These are phyloP conservation scores for Collariella sp. DNA, from an alignment of 495 filamentous ascomycete genomes.

Conservation along the genomic window DNA sequence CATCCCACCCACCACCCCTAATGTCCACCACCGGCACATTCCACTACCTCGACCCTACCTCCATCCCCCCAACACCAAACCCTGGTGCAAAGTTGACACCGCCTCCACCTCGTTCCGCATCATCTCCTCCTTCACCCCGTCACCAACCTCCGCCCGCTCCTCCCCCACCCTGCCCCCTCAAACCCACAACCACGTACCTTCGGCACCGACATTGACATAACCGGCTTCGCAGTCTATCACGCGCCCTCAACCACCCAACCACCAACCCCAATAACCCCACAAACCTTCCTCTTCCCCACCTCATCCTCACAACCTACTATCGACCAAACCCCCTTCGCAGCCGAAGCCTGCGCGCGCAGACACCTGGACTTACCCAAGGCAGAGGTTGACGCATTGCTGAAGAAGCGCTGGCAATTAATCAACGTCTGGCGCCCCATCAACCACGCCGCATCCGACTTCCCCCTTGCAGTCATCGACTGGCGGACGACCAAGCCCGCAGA, in stretches of 20 bases:
- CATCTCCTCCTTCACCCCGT: conserved; percentile 21
- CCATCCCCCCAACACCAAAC: conserved; percentile 18
- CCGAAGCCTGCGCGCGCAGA: conserved; percentile 52
- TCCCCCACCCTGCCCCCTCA: neutral
- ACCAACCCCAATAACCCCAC: conserved; percentile 49
- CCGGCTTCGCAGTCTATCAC: conserved; percentile 34
- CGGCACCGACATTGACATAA: conserved; percentile 34
- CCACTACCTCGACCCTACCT: conserved; percentile 23
- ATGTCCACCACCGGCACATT: conserved; percentile 23
- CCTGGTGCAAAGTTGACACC: conserved; percentile 38
- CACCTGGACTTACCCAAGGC: conserved; percentile 44
- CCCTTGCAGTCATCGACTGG: conserved; percentile 67
- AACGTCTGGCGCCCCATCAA: conserved; percentile 84
- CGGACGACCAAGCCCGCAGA: conserved; percentile 48
- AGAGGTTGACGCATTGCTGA: conserved; percentile 48
- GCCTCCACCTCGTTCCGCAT: conserved; percentile 25
- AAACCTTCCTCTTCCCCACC: no score
- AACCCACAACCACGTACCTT: conserved; percentile 15
- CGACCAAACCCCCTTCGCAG: conserved; percentile 65
- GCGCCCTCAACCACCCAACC: conserved; percentile 80
- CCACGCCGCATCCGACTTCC: conserved; percentile 55
- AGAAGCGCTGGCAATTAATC: conserved; percentile 63
- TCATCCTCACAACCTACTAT: conserved; percentile 63
- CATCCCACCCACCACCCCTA: neutral
- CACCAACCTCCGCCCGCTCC: conserved; percentile 25